Evolutionary conservation across 305 asterid species (phyloP), one percentile per base, ranked within the genome.

Genomic region (Fraxinus paxiana): DNA sequence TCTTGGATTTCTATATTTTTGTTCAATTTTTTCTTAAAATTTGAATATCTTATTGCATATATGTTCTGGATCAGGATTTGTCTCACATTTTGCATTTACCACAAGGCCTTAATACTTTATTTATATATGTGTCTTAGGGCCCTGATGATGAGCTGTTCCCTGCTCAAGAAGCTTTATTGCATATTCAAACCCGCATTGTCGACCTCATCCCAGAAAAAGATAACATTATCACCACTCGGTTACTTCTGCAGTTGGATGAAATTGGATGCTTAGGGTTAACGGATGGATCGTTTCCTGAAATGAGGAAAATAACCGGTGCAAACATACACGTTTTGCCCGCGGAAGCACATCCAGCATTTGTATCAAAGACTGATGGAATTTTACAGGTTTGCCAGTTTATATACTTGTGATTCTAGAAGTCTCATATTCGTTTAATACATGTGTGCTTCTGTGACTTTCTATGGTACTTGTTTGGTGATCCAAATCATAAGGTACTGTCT

Each of bases 111-210:
- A 78, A 74, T 63, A 80, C 73, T 81, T 84, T 78, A 80, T 83
- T 78, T 82, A 17, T 84, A 72, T 87, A 71, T 83, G 48, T 83
- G 77, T 67, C 73, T 41, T 85, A 96, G 99, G 99, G 98, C 73
- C 98, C 99, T 63, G 97, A 94, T 74, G 98, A 96, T 86, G 98
- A 91, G 87, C 85, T 94, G 86, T 95, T 95, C 90, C 99, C 99
- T 87, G 96, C 99, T 81, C 99, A 96, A 92, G 99, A 96, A 91
- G 98, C 99, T 63, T 86, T 96, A 86, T 82, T 95, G 89, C 99
- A 95, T 87, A 94, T 95, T 78, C 99, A 94, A 88, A 95, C 93
- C 77, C 93, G 92, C 76, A 94, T 95, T 28, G 91, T 84, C 26
- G 98, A 95, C 89, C 88, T 95, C 85, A 85, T 86, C 85, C 96